Conservation (phyloP, 2,329 filamentous ascomycete species). For the Fusarium compactum region DNA sequence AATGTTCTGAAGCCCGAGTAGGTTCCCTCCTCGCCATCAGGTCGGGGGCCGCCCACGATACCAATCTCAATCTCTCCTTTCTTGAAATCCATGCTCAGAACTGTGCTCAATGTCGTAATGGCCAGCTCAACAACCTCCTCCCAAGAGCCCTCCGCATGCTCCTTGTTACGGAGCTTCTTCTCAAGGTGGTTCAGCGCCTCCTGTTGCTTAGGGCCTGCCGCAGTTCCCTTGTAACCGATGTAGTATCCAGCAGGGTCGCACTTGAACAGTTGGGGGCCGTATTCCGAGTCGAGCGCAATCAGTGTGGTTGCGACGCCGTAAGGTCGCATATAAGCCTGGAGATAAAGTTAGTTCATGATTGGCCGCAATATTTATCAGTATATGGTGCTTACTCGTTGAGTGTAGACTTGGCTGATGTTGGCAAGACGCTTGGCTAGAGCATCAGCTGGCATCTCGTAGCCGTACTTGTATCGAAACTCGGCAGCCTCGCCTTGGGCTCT, state of each 20-base stretch:
- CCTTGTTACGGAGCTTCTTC: constrained; percentile 99
- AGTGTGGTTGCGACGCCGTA: constrained; percentile 95
- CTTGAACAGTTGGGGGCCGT: constrained; percentile 96
- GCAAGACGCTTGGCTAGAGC: constrained; percentile 95
- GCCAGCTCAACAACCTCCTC: constrained; percentile 98
- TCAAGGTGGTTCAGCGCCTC: constrained; percentile 98
- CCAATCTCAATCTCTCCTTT: constrained; percentile 99
- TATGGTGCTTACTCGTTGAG: constrained; percentile 78
- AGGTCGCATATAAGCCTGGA: constrained; percentile 92
- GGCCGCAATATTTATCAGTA: constrained; percentile 25
- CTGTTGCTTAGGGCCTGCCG: constrained; percentile 97
- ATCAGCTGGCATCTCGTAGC: constrained; percentile 99
- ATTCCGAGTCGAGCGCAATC: constrained; percentile 92
- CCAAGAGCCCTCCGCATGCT: constrained; percentile 90
- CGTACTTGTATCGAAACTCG: constrained; percentile 98
- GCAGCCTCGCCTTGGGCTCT: constrained; percentile 95
- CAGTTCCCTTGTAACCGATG: constrained; percentile 97
- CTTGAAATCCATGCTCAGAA: constrained; percentile 99
- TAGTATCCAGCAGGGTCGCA: constrained; percentile 98
- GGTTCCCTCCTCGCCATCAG: constrained; percentile 85
- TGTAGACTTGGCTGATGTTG: constrained; percentile 99
- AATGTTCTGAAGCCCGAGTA: constrained; percentile 85
- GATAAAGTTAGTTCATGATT: constrained; percentile 44
- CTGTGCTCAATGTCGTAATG: constrained; percentile 93
- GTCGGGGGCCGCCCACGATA: constrained; percentile 88